phyloP scores from a whole-genome alignment of 2,329 filamentous ascomycete genomes.

The Talaromyces sp. region DNA sequence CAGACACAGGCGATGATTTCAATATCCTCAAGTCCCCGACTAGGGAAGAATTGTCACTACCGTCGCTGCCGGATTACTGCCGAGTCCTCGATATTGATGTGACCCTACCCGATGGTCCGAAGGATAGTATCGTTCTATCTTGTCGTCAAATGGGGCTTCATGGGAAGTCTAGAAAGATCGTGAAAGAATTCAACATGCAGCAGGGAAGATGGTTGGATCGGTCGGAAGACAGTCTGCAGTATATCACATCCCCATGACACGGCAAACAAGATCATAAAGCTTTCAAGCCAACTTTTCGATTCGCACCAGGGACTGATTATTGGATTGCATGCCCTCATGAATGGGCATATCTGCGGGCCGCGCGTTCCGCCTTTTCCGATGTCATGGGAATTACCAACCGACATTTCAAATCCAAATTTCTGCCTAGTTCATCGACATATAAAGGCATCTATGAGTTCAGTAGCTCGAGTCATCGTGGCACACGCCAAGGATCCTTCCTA shows the following conservation, averaged over 20 bases:
- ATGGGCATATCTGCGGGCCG: background rate
- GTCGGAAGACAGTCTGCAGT: background rate
- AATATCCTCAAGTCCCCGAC: background rate
- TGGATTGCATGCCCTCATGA: too few species aligned
- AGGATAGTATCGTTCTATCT: background rate
- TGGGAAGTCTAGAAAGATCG: background rate
- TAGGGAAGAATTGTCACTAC: background rate
- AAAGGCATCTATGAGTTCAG: background rate
- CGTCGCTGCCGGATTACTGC: background rate
- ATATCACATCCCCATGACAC: too few species aligned
- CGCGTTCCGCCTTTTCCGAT: background rate
- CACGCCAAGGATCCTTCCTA: too few species aligned
- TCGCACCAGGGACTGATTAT: too few species aligned
- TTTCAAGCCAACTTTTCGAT: too few species aligned
- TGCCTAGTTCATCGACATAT: background rate
- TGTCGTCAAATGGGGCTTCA: background rate
- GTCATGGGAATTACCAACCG: background rate
- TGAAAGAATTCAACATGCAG: constrained; percentile 1
- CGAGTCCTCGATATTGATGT: background rate
- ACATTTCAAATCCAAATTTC: background rate
- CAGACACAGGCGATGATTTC: background rate
- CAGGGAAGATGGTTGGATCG: background rate
- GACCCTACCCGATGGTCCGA: background rate
- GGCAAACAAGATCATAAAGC: too few species aligned
- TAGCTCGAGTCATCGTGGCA: too few species aligned